Evolutionary conservation across 106 monocot species (phyloP), one percentile per base, ranked within the genome.

Genomic region (Allium sativum): DNA sequence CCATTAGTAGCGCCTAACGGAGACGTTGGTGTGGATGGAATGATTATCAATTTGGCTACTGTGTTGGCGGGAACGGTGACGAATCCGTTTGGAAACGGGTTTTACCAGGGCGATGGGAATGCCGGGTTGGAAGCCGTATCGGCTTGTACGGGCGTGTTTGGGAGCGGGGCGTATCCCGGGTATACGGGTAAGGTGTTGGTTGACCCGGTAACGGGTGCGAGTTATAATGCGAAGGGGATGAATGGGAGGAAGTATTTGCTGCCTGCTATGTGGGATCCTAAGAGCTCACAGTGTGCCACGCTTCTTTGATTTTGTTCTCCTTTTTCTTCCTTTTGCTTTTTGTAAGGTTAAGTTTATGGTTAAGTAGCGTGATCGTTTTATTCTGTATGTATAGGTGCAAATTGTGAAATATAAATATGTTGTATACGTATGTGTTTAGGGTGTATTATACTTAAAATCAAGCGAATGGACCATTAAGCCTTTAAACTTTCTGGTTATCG

Each of bases 21-120:
- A 21, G 82, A 78, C 59, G 77, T 71, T n/a, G 82, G 78, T 1
- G 52, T 74, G 10, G 82, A 78, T 58, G 83, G 83, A 0, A 70
- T 79, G 66, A 69, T 84, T n/a, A 73, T 84, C 19, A 84, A 76
- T 56, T 45, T 84, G 44, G 83, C 83, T n/a, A 76, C 65, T 18
- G 48, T 84, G 48, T 5, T 84, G 55, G 83, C 79, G 52, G 83
- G 79, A 1, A 52, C 79, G 6, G 72, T 84, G 21, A 79, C 83
- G 18, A 84, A 84, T 40, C 83, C 83, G 15, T 73, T 65, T 56
- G 83, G 83, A 8, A 68, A 70, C 45, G 83, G 83, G 41, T 84
- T 61, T 56, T 84, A 61, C 22, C 79, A 84, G 61, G 83, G 83
- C 0, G 63, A 71, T 1, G 47, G 42, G 17, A 70, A 17, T 41